Base-by-base conservation (phyloP, 495 filamentous ascomycete genomes). In the Achaetomiella virescens region DNA sequence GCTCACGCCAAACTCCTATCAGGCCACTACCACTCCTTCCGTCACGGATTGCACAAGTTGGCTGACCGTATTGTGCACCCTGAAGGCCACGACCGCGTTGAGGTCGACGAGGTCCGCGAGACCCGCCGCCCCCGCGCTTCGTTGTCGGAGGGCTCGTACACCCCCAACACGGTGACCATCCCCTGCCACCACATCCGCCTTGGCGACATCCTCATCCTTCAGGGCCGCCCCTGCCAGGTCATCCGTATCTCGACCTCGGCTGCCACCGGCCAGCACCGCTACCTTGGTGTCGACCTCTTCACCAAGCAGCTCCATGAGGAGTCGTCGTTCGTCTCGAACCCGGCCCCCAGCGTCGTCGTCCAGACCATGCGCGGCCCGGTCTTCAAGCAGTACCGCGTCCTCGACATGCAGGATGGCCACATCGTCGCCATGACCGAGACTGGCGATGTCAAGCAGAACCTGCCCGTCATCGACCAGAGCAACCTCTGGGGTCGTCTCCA, bases 341-440 rank as follows among this genome's bases (percentile, higher is more conserved):
- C 93, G 52, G 87, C 87, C 48, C 92, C 93, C 63, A 95, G 88
- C 56, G 93, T 98, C 53, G 85, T 97, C 42, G 91, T 98, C 68
- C 93, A 98, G 85, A 97, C 92, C 78, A 97, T 98, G 89, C 89
- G 96, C 54, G 93, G 93, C 66, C 93, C 93, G 41, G 88, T 98
- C 80, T 97, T 96, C 90, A 97, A 97, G 88, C 95, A 96, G 80
- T 98, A 98, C 85, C 90, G 93, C 72, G 91, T 98, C 69, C 87
- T 98, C 37, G 93, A 98, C 78, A 86, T 98, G 77, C 89, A 90
- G 74, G 90, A 96, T 57, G 87, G 88, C 66, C 75, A 76, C 72
- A 69, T 78, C 65, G 73, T 76, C 50, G 75, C 74, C 68, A 76
- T 78, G 72, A 76, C 76, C 63, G 74, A 80, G 72, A 76, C 73